Evolutionary conservation across 495 filamentous ascomycete genomes (phyloP), one percentile per base, ranked within the genome.

Genomic region (Glarea lozoyensis): DNA sequence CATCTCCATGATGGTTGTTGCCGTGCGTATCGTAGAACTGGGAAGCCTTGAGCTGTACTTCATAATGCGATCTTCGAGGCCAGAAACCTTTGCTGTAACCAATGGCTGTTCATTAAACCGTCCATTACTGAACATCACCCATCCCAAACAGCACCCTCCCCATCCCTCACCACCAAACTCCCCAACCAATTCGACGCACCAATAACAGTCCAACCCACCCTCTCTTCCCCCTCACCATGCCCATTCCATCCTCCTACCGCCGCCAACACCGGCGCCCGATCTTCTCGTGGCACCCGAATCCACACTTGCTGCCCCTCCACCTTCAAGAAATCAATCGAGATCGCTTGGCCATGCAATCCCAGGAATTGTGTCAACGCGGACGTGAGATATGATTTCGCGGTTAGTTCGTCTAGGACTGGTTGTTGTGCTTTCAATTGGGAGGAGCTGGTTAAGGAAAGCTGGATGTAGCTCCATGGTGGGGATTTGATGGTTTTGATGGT

Each of bases 251-350:
- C 81, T 37, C 76, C 76, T 49, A 84, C 61, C 10, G 82, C 84
- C 3, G 78, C 78, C 4, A 84, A 66, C 11, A 90, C 77, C 4
- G 71, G 80, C 4, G 62, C 61, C 5, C 74, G 67, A 54, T 96
- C 86, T 41, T 75, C 70, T 31, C 74, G 57, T 0, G 89, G 84
- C 1, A 94, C 63, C 13, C 90, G 75, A 22, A 95, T 64, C 85
- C 86, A 94, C 23, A 72, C 72, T 11, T 75, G 65, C 19, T 57
- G 47, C 1, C 59, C 69, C 6, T 72, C 62, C 3, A 84, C 61
- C 32, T 84, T 77, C 6, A 96, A 67, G 23, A 95, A 81, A 53
- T 96, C 90, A 46, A 95, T 61, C 0, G 82, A 66, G 16, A 95
- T 86, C 1, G 81, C 75, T 4, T 82, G 68, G 23, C 90, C 90